A percentile compares a stretch with the other conserved stretches of the same genome.
Evolutionary conservation across 768 basidiomycete species (phyloP).

Genomic region (Termitomyces sp.): DNA sequence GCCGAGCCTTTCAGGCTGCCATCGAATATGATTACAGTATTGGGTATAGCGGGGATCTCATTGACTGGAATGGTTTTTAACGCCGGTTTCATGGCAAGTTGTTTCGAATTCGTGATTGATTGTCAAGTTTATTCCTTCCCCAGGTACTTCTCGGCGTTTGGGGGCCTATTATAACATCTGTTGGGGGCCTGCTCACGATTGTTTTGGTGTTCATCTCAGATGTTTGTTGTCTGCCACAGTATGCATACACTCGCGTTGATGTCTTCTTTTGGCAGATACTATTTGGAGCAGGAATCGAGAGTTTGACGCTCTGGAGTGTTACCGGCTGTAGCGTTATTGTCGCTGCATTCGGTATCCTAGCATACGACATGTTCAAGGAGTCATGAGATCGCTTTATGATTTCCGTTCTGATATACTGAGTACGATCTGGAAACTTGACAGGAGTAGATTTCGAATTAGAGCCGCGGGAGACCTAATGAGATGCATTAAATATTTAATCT

Average conservation of each 20-base stretch:
- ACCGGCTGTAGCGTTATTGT: slow-evolving; percentile 78
- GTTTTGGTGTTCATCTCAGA: slow-evolving; percentile 84
- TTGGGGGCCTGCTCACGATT: slow-evolving; percentile 92
- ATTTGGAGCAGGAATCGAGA: slow-evolving; percentile 58
- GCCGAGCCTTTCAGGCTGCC: slow-evolving; percentile 70
- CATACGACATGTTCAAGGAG: slow-evolving; percentile 57
- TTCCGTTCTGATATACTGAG: too few relatives aligned
- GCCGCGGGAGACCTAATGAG: neutral
- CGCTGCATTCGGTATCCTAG: slow-evolving; percentile 76
- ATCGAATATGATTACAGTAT: slow-evolving; percentile 33
- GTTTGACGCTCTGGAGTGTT: slow-evolving; percentile 67
- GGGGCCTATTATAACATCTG: slow-evolving; percentile 85
- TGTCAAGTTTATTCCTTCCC: slow-evolving; percentile 5
- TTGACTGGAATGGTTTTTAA: slow-evolving; percentile 75
- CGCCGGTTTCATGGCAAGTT: slow-evolving; percentile 75
- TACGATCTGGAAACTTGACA: too few relatives aligned
- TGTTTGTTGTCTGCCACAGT: slow-evolving; percentile 26
- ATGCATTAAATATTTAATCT: slow-evolving; percentile 8
- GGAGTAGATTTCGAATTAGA: neutral
- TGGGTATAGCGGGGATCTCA: slow-evolving; percentile 65
- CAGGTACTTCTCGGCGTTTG: slow-evolving; percentile 79
- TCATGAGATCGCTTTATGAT: slow-evolving; percentile 12
- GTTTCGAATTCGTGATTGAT: neutral
- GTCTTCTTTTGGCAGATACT: slow-evolving; percentile 26
- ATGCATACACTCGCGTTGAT: neutral